Conservation (phyloP, 2,329 filamentous ascomycete genomes). For the Davidsoniella virescens region DNA sequence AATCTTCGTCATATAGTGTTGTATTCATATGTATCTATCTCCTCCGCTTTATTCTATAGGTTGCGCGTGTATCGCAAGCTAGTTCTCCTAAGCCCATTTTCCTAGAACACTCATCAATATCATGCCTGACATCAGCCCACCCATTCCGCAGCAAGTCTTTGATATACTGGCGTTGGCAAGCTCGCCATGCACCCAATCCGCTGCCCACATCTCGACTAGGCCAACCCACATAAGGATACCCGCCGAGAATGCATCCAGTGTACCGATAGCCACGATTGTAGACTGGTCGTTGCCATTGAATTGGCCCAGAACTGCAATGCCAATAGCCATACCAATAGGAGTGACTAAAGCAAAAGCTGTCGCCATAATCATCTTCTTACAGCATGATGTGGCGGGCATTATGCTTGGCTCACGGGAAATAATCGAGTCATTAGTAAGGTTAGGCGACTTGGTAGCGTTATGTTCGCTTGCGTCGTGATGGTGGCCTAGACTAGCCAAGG, state of each 20-base stretch:
- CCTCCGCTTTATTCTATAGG: too few species aligned
- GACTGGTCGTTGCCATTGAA: constrained; percentile 59
- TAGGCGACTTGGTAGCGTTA: background rate
- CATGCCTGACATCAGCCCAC: constrained; percentile 44
- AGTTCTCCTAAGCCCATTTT: constrained; percentile 46
- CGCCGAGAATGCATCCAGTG: constrained; percentile 55
- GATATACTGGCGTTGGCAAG: constrained; percentile 33
- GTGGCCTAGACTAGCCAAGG: constrained; percentile 15
- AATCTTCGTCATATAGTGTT: background rate
- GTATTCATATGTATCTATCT: background rate
- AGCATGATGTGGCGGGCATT: constrained; percentile 21
- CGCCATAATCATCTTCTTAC: constrained; percentile 45
- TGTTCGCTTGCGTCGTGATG: constrained; percentile 12
- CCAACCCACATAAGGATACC: constrained; percentile 70
- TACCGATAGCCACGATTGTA: constrained; percentile 56
- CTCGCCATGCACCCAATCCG: constrained; percentile 53
- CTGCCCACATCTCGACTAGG: constrained; percentile 63
- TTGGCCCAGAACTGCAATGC: constrained; percentile 49
- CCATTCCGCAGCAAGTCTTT: constrained; percentile 32
- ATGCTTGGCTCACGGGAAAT: constrained; percentile 6
- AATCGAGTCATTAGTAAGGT: background rate
- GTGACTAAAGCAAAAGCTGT: constrained; percentile 52
- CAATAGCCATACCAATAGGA: constrained; percentile 66
- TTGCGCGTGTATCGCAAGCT: background rate
- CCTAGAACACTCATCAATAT: constrained; percentile 55